Evolutionary conservation across 768 basidiomycete genomes (phyloP), one percentile per base, ranked within the genome.

Genomic region (Lentinula edodes): DNA sequence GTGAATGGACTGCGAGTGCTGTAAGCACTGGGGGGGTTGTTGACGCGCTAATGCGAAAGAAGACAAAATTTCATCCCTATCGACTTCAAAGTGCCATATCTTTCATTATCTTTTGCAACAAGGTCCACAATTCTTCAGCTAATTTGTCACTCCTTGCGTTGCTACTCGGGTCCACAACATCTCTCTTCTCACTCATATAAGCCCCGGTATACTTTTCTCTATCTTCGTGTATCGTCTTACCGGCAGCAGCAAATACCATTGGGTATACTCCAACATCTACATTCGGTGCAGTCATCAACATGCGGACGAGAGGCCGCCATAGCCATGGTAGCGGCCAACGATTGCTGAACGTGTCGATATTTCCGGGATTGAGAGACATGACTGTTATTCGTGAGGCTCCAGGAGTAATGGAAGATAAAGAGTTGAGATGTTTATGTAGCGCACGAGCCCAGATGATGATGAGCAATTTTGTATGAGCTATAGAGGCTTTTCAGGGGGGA

Each of bases 221-320:
- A 43, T 65, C 62, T 42, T 63, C 61, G n/a, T 58, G 60, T 34
- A 68, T 65, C 32, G 62, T 60, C 16, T 51, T 38, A 2, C 60
- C 62, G 7, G 67, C 65, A 1, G 69, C 69, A 9, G 66, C 67
- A 59, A 64, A 70, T 13, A 65, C 50, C 28, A 61, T 59, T 60
- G 64, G 23, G 68, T 70, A 48, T 59, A 63, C 18, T 23, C 41
- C 58, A 41, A 36, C 58, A 5, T 45, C 41, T 34, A 45, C 42
- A 5, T 59, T 36, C 9, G 45, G 42, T n/a, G 58, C 45, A 32
- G n/a, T 59, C 57, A 41, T 48, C 42, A 43, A 7, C 15, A 32
- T 8, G 8, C 45, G 23, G 15, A 32, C 45, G 48, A 43, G 13
- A 43, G 34, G 39, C 18, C 41, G 45, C 34, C 34, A 43, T 32